A percentile compares a stretch with the other conserved stretches of the same genome.
Conservation (phyloP, 2,329 filamentous ascomycete species). For the Aspergillus novoparasiticus region DNA sequence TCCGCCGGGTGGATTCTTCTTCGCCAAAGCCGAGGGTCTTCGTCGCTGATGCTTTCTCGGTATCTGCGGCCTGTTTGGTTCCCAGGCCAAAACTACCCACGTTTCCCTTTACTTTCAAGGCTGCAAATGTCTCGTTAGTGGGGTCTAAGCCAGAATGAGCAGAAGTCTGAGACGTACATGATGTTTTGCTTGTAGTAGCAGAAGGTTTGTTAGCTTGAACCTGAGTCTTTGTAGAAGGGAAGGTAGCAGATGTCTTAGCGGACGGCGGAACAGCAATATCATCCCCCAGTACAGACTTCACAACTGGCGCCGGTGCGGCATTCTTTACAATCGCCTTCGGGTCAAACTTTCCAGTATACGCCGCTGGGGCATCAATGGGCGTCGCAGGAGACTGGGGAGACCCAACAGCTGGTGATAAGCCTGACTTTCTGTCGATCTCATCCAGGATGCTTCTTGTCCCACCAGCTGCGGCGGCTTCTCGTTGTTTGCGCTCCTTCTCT, state of each 20-base stretch:
- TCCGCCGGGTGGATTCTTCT: slow-evolving; percentile 82
- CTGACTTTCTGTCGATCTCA: slow-evolving; percentile 72
- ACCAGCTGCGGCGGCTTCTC: slow-evolving; percentile 63
- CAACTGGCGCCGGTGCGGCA: slow-evolving; percentile 61
- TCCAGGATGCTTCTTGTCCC: slow-evolving; percentile 69
- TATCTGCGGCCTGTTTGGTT: slow-evolving; percentile 65
- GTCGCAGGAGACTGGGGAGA: slow-evolving; percentile 56
- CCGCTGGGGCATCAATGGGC: slow-evolving; percentile 54
- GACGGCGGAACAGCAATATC: slow-evolving; percentile 56
- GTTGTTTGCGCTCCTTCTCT: slow-evolving; percentile 71
- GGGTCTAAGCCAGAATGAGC: not conserved
- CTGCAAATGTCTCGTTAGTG: slow-evolving; percentile 28
- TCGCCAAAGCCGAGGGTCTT: slow-evolving; percentile 83
- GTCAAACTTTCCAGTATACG: slow-evolving; percentile 80
- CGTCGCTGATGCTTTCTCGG: slow-evolving; percentile 68
- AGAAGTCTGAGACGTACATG: slow-evolving; percentile 38
- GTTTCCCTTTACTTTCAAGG: slow-evolving; percentile 69
- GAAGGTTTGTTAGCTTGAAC: slow-evolving; percentile 48
- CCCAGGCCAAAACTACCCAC: slow-evolving; percentile 82
- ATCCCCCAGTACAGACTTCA: slow-evolving; percentile 57
- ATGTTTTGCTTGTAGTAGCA: slow-evolving; percentile 44
- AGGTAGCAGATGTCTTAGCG: slow-evolving; percentile 48
- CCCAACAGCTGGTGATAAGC: slow-evolving; percentile 54
- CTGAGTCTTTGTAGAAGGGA: slow-evolving; percentile 39
- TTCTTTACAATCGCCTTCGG: slow-evolving; percentile 85